Base-by-base conservation (phyloP, 1,284 basidiomycete genomes). In the Hemileia vastatrix region DNA sequence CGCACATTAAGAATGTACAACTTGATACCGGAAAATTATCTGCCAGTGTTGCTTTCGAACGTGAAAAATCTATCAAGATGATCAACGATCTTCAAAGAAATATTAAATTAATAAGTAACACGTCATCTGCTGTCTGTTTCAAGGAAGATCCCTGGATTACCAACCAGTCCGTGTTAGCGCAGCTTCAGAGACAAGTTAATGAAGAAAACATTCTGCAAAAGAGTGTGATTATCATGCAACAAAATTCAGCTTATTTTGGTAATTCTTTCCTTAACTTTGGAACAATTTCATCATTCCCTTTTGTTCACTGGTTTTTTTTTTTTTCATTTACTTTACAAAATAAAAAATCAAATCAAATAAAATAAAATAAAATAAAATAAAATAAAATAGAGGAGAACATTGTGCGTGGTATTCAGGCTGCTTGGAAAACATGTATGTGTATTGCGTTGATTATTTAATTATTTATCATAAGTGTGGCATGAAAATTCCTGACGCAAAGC, bases 181-280 rank as follows among this genome's bases (percentile, higher is more conserved):
- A 98, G 78, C 86, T 98, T 50, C 84, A 88, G 71, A 91, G 88
- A 74, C 77, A 80, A 77, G 91, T 97, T 52, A 86, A 93, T 77
- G 94, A 95, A 78, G 95, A 98, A 79, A 98, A 98, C 74, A 85
- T 93, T 0, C 83, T 98, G n/a, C 95, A 98, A 78, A 98, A 98
- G 77, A 90, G 87, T 18, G 88, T 97, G 74, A 87, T 98, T 73
- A 95, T 98, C 77, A 97, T 96, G 84, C 94, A 98, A 77, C 76
- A 96, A 72, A 96, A 96, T 77, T 90, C 87, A 52, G 94, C 93
- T 23, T 88, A 95, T 76, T 98, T 98, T 70, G 94, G 97, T 77
- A 89, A 92, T 72, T 94, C 92, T 66, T 89, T 98, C n/a, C n/a
- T n/a, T n/a, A n/a, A n/a, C n/a, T n/a, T n/a, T n/a, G n/a, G n/a